Base-by-base conservation (phyloP, 2,329 filamentous ascomycete species). In the Meredithiella fracta region DNA sequence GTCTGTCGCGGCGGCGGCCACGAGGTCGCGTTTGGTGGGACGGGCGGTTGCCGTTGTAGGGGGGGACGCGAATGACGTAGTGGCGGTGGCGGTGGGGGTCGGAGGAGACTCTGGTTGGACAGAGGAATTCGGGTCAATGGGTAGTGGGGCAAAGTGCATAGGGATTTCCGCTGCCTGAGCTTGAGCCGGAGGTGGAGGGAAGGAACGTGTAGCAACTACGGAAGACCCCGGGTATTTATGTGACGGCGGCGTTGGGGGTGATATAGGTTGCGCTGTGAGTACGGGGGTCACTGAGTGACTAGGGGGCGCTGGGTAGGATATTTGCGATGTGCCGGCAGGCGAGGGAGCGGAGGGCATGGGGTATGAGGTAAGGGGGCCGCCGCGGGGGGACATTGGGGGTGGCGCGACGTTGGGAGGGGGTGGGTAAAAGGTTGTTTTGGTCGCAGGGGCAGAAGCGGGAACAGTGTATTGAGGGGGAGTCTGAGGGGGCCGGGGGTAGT, bases 371-470 rank as follows among this genome's bases (percentile, higher is more conserved):
- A 51, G 63, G 62, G 26, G 67, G 65, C 20, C 63, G 62, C 52
- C 67, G 62, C 53, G 69, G 29, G 53, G 40, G 29, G 40, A 38
- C 26, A 63, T 60, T 9, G 66, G 66, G 2, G 64, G 64, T 9
- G 65, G 61, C 49, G 66, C 63, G 14, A 55, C 14, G 55, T 63
- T 62, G 15, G 70, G 68, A 11, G 71, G 70, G 54, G 72, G 67
- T 52, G 72, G 67, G 51, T 73, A 74, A 64, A 72, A 74, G 49
- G 70, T 70, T 22, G 70, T 66, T 60, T 69, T 68, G 63, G 68
- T 69, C 44, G 71, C 69, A 2, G 73, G 72, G 51, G 73, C 70
- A 22, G 73, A 75, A 3, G 68, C 70, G 31, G 60, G 63, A 11
- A 63, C 61, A 42, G 61, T 61, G 31, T 59, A 61, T 31, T 60